Evolutionary conservation across 352 stramenopile genomes (phyloP), one percentile per base, ranked within the genome.

Genomic region (Pythium volutum): DNA sequence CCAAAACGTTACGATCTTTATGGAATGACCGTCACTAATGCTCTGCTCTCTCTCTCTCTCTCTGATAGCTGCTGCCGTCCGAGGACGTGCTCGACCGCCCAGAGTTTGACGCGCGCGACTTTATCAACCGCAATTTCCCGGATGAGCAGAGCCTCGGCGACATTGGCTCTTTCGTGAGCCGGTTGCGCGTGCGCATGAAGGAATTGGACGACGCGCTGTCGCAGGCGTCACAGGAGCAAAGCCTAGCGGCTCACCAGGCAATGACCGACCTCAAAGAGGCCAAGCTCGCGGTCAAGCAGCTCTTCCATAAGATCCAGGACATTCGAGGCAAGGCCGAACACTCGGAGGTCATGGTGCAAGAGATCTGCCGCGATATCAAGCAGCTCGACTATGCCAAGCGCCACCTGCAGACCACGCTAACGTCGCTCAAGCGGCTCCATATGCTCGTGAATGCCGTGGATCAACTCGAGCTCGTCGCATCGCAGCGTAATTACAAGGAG

Each of bases 341-440:
- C 69, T 97, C 83, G 26, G 97, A 99, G 71, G 70, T 91, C 42
- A 98, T 98, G 77, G 97, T 99, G 11, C 78, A 98, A 55, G 96
- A 99, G 75, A 99, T 99, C 51, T 99, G 96, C 53, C 81, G 91
- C 25, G 97, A 99, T 74, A 99, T 99, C 73, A 99, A 99, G 74
- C 90, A 98, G 57, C 84, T 99, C 11, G 97, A 99, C 85, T 97
- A 95, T 67, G 97, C 97, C 42, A 99, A 99, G 73, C 86, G 89
- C 20, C 95, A 99, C 60, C 79, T 99, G 56, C 93, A 98, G 73
- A 87, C 81, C 18, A 97, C 93, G 14, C 96, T 99, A 43, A 98
- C 93, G 12, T 93, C 96, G 1, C 72, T 99, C 10, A 99, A 99
- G 70, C 76, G 95, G 18, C 76, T 99, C 38, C 96, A 99, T 73